A percentile compares a stretch with the other conserved stretches of the same genome.
Evolutionary conservation across 805 yeast genomes (phyloP).

Genomic region (Candida quercuum): DNA sequence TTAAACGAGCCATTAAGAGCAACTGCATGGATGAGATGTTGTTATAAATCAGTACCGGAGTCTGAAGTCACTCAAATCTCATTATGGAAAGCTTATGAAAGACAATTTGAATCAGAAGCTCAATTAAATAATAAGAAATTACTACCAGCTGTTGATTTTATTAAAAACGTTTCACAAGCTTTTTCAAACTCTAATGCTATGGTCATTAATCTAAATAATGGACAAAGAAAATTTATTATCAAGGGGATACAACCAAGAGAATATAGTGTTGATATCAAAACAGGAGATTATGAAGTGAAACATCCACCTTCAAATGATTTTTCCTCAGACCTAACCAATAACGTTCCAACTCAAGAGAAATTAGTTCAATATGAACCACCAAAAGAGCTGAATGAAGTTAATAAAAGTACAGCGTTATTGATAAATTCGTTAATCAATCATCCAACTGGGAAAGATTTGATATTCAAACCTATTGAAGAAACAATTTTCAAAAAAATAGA

Average conservation of each 20-base stretch:
- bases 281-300: conserved; percentile 39
- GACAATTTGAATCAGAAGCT: conserved; percentile 65
- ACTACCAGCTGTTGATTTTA: conserved; percentile 93
- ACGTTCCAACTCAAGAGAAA: conserved; percentile 12
- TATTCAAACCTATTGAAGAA: conserved; percentile 26
- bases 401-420: conserved; percentile 31
- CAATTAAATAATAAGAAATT: conserved; percentile 50
- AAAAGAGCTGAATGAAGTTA: conserved; percentile 33
- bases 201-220: conserved; percentile 68
- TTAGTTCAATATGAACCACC: conserved; percentile 23
- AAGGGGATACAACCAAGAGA: conserved; percentile 90
- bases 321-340: conserved; percentile 2
- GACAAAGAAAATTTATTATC: conserved; percentile 78
- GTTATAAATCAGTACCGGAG: conserved; percentile 70
- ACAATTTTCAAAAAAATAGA: conserved; percentile 27
- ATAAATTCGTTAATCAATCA: conserved; percentile 30
- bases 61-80: conserved; percentile 94
- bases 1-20: conserved; percentile 87
- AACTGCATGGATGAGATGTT: conserved; percentile 89
- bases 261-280: conserved; percentile 42
- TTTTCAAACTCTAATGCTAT: conserved; percentile 87
- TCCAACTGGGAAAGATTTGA: conserved; percentile 26
- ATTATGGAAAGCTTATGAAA: conserved; percentile 91
- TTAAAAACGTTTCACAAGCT: conserved; percentile 87
- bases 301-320: conserved; percentile 10